These are phyloP conservation scores for Naganishia albida DNA, from an alignment of 1,284 basidiomycete species.

Conservation along the genomic window DNA sequence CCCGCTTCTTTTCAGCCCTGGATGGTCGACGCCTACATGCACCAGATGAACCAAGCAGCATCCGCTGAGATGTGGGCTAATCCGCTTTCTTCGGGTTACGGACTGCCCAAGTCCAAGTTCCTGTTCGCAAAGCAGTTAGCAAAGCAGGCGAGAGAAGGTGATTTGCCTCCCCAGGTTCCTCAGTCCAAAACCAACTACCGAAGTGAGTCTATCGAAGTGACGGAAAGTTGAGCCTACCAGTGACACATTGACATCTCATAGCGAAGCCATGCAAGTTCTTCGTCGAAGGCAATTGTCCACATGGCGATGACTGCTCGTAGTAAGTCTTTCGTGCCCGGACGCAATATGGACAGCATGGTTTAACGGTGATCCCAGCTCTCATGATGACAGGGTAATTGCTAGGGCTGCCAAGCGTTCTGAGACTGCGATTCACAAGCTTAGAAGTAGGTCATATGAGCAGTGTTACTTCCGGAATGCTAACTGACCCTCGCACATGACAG, in stretches of 20 bases:
- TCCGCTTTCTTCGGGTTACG: conserved; percentile 20
- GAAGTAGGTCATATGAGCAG: not conserved
- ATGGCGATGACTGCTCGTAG: conserved; percentile 50
- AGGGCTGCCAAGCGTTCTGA: not conserved
- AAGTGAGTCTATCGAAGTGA: conserved; percentile 38
- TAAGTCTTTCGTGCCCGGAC: conserved; percentile 35
- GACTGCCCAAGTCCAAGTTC: conserved; percentile 5
- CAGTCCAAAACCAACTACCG: conserved; percentile 37
- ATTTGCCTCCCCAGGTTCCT: conserved; percentile 27
- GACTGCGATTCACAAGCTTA: conserved; percentile 10
- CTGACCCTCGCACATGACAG: not conserved
- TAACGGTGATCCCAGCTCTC: conserved; percentile 10
- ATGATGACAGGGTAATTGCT: conserved; percentile 23
- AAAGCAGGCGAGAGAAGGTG: conserved; percentile 3
- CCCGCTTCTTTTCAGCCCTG: conserved; percentile 2
- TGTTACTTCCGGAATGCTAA: not conserved
- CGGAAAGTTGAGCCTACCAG: not conserved
- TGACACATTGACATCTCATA: conserved; percentile 17
- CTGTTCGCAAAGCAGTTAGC: conserved; percentile 13
- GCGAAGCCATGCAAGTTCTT: conserved; percentile 49
- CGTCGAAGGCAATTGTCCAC: conserved; percentile 46
- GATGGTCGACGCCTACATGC: conserved; percentile 18
- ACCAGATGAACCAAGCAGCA: not conserved
- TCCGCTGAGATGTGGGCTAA: conserved; percentile 6
- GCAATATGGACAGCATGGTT: not conserved